phyloP scores from a whole-genome alignment of 1,139 yeast genomes.

The Yamadazyma diospyri region DNA sequence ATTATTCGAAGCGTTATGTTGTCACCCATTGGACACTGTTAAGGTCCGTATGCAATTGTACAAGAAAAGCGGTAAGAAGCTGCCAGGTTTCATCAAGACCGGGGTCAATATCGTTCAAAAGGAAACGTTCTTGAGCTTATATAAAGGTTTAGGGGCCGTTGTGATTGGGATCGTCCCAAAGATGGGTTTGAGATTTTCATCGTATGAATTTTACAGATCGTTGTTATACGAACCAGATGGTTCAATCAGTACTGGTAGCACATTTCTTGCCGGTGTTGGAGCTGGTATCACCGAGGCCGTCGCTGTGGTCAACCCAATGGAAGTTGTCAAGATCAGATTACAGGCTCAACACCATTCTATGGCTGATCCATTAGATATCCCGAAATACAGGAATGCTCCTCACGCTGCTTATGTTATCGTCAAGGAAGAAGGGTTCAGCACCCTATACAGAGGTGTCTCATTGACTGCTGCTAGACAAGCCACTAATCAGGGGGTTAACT shows the following conservation, averaged over 20 bases:
- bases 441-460: slow-evolving; percentile 91
- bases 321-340: slow-evolving; percentile 91
- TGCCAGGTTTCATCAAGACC: slow-evolving; percentile 83
- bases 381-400: slow-evolving; percentile 89
- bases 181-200: slow-evolving; percentile 95
- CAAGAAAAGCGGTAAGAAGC: slow-evolving; percentile 57
- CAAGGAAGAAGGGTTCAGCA: slow-evolving; percentile 86
- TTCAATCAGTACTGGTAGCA: slow-evolving; percentile 62
- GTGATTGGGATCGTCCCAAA: slow-evolving; percentile 96
- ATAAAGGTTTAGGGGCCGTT: slow-evolving; percentile 96
- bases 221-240: slow-evolving; percentile 66
- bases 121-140: slow-evolving; percentile 82
- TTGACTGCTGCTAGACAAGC: slow-evolving; percentile 98
- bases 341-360: slow-evolving; percentile 94
- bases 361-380: slow-evolving; percentile 75
- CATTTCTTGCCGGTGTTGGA: slow-evolving; percentile 92
- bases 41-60: slow-evolving; percentile 96
- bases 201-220: slow-evolving; percentile 84
- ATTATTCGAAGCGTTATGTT: slow-evolving; percentile 88
- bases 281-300: slow-evolving; percentile 98
- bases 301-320: slow-evolving; percentile 92
- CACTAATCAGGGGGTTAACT: slow-evolving; percentile 97
- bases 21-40: slow-evolving; percentile 94
- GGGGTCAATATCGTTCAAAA: slow-evolving; percentile 74
- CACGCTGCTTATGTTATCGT: slow-evolving; percentile 85